These are phyloP conservation scores for Mycena polygramma DNA, from an alignment of 768 basidiomycete species.

Conservation along the genomic window DNA sequence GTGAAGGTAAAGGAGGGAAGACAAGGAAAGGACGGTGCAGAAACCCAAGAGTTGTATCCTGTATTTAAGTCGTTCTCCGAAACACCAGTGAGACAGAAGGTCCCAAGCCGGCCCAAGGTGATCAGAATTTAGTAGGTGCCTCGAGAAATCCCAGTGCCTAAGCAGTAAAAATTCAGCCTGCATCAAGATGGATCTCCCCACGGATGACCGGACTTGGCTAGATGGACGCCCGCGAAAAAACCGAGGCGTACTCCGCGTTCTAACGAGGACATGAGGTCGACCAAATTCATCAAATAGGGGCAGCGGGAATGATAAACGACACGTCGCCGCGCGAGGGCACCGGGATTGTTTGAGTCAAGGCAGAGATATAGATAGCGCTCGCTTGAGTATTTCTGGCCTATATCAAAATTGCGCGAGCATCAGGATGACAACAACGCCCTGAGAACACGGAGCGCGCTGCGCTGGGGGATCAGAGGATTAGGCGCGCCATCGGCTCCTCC, in stretches of 20 bases:
- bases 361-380: slow-evolving; percentile 11
- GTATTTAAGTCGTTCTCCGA: slow-evolving; percentile 21
- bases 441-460: slow-evolving; percentile 21
- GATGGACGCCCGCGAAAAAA: background rate
- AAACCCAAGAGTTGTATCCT: background rate
- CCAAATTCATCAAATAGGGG: slow-evolving; percentile 22
- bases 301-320: slow-evolving; percentile 28
- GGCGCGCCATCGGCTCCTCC: slow-evolving; percentile 16
- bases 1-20: background rate
- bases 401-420: slow-evolving; percentile 9
- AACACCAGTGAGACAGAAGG: background rate
- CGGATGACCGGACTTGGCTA: slow-evolving; percentile 8
- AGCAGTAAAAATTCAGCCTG: slow-evolving; percentile 6
- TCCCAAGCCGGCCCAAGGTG: slow-evolving; percentile 14
- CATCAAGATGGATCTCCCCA: slow-evolving; percentile 15
- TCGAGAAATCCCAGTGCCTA: slow-evolving; percentile 2
- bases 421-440: slow-evolving; percentile 15
- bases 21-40: too few relatives aligned
- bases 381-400: slow-evolving; percentile 5
- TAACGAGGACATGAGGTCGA: slow-evolving; percentile 1
- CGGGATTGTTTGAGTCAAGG: slow-evolving; percentile 12
- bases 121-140: slow-evolving; percentile 7
- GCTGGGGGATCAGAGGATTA: slow-evolving; percentile 7
- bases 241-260: background rate
- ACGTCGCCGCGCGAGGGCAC: slow-evolving; percentile 27